Conservation (phyloP, 306 rosid genomes). For the Cucumis cinereus region DNA sequence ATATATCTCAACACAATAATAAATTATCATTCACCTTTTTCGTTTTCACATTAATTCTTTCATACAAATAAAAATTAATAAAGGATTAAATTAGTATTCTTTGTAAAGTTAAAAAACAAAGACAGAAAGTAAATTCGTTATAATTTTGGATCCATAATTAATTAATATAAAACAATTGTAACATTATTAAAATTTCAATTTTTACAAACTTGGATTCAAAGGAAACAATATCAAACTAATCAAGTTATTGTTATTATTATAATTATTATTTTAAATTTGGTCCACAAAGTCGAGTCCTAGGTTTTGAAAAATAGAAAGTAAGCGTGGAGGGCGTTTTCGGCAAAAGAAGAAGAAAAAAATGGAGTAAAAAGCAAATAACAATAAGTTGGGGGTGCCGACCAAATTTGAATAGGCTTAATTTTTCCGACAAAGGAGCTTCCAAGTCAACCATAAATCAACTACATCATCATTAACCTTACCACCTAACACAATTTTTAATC, state of each 20-base stretch:
- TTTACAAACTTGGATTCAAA: neutral
- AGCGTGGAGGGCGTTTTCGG: neutral
- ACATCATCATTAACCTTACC: neutral
- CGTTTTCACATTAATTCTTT: neutral
- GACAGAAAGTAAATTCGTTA: neutral
- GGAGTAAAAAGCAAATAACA: neutral
- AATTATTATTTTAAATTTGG: neutral
- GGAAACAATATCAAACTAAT: neutral
- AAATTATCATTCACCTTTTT: neutral
- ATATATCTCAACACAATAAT: neutral
- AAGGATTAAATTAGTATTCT: no score
- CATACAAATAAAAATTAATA: neutral
- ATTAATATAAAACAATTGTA: neutral
- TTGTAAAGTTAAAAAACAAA: neutral
- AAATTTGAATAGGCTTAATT: neutral
- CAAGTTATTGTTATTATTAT: neutral
- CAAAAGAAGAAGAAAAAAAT: neutral
- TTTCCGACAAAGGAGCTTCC: neutral
- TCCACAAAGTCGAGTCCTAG: neutral
- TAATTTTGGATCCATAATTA: neutral
- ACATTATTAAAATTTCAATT: neutral
- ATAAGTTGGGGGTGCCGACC: neutral
- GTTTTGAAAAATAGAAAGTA: neutral
- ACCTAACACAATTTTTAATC: neutral
- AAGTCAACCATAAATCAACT: neutral